These are phyloP conservation scores for Apiotrichum brassicae DNA, from an alignment of 1,284 basidiomycete species.

Conservation along the genomic window DNA sequence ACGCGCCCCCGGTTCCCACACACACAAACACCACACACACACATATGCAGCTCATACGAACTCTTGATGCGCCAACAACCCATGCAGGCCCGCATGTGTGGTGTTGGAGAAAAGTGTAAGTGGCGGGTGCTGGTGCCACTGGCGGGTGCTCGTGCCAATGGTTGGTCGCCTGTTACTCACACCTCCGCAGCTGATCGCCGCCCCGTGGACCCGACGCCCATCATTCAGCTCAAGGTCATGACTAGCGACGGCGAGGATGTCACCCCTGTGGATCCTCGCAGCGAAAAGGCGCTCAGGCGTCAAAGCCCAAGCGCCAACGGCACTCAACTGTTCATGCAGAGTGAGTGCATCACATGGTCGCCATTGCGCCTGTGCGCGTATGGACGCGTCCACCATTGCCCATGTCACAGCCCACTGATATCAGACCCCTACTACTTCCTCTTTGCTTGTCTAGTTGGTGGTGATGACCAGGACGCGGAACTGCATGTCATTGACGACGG, in stretches of 20 bases:
- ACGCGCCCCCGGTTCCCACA: too few species aligned
- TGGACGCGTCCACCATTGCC: too few species aligned
- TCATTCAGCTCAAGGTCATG: slow-evolving; percentile 86
- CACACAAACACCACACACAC: background rate
- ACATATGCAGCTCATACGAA: slow-evolving; percentile 59
- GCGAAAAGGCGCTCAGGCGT: slow-evolving; percentile 1
- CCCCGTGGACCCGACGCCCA: slow-evolving; percentile 92
- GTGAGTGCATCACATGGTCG: slow-evolving; percentile 31
- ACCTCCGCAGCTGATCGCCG: slow-evolving; percentile 73
- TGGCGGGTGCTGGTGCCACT: too few species aligned
- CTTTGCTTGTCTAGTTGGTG: slow-evolving; percentile 80
- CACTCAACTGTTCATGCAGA: slow-evolving; percentile 43
- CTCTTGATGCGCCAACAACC: slow-evolving; percentile 80
- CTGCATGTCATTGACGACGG: slow-evolving; percentile 88
- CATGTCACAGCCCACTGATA: background rate
- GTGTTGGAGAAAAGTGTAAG: slow-evolving; percentile 74
- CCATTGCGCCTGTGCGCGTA: too few species aligned
- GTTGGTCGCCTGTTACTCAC: slow-evolving; percentile 7
- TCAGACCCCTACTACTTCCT: slow-evolving; percentile 88
- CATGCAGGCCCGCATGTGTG: slow-evolving; percentile 80
- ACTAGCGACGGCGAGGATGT: slow-evolving; percentile 55
- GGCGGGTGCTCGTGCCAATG: too few species aligned
- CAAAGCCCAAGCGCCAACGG: slow-evolving; percentile 18
- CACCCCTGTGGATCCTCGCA: slow-evolving; percentile 18
- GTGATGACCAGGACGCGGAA: slow-evolving; percentile 71